A percentile compares a stretch with the other conserved stretches of the same genome.
Conservation (phyloP, 805 yeast species). For the Candida morakotiae region DNA sequence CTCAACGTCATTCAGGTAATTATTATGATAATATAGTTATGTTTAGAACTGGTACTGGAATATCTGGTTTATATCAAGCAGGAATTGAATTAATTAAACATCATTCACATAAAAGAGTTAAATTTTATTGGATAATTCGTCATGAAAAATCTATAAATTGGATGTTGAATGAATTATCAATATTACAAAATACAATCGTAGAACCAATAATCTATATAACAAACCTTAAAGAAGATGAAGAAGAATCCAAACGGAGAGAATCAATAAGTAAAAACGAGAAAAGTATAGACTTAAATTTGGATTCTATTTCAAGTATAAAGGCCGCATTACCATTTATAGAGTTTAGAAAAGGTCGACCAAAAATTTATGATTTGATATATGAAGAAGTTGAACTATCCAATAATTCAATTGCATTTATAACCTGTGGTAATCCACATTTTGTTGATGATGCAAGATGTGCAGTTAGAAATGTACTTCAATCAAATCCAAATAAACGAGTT, state of each 20-base stretch:
- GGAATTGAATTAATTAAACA: conserved; percentile 22
- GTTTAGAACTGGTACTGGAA: conserved; percentile 39
- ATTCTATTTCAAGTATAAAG: background rate
- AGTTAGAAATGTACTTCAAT: conserved; percentile 39
- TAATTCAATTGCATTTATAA: conserved; percentile 49
- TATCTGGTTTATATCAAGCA: conserved; percentile 35
- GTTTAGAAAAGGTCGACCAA: conserved; percentile 48
- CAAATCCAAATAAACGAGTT: conserved; percentile 40
- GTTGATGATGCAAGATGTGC: conserved; percentile 52
- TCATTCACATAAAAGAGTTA: conserved; percentile 13
- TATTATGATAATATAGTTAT: conserved; percentile 26
- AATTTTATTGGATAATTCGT: conserved; percentile 38
- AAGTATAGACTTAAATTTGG: too few species aligned
- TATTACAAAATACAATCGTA: conserved; percentile 27
- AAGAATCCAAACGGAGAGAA: background rate
- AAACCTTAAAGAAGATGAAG: conserved; percentile 17
- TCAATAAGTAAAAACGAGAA: background rate
- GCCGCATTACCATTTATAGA: conserved; percentile 19
- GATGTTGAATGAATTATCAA: conserved; percentile 32
- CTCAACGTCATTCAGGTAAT: conserved; percentile 25
- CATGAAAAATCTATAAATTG: conserved; percentile 36
- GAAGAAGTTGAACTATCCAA: conserved; percentile 30
- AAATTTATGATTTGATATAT: conserved; percentile 33
- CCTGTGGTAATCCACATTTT: conserved; percentile 62
- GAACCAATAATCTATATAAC: conserved; percentile 42